Base-by-base conservation (phyloP, 345 rosid species). In the Ceriops zippeliana region DNA sequence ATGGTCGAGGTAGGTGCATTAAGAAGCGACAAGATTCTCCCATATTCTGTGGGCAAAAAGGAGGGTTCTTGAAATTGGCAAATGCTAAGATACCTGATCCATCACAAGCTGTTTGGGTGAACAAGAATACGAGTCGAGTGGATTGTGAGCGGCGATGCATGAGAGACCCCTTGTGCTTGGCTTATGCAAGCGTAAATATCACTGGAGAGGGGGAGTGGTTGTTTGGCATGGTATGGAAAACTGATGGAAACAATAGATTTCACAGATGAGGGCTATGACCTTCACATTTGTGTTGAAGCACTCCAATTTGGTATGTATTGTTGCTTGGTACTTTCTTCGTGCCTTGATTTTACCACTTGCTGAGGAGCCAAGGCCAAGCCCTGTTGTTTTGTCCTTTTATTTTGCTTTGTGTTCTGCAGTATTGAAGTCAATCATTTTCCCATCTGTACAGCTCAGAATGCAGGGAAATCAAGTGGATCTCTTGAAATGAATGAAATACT, bases 371-470 rank as follows among this genome's bases (percentile, higher is more conserved):
- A 13, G 1, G 49, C 17, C 49, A 11, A 11, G 17, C 49, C 13
- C 49, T 42, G 16, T 42, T 42, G 5, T 42, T 42, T 13, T 1
- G 5, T 24, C 58, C 24, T 20, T 46, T 6, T 21, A 35, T 63
- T 4, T 4, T 24, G n/a, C 57, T 30, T 7, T 42, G 19, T 22
- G 16, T 68, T 68, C 61, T 26, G 15, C 16, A 56, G 22, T 24
- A 19, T 57, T 42, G 30, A 6, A 30, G 47, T 60, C 2, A 37
- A 27, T 35, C 49, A 3, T 64, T 35, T 71, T 6, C 26, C 5
- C 35, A 8, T 5, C 61, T 17, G n/a, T 37, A 46, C 72, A 77
- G 90, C 82, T 31, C 76, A 64, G 37, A 63, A 78, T 70, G 65
- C 66, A 7, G 76, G 70, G 67, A 66, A 71, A 58, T 27, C 27